phyloP scores from a whole-genome alignment of 208 protist genomes.

The Crithidia brevicula region DNA sequence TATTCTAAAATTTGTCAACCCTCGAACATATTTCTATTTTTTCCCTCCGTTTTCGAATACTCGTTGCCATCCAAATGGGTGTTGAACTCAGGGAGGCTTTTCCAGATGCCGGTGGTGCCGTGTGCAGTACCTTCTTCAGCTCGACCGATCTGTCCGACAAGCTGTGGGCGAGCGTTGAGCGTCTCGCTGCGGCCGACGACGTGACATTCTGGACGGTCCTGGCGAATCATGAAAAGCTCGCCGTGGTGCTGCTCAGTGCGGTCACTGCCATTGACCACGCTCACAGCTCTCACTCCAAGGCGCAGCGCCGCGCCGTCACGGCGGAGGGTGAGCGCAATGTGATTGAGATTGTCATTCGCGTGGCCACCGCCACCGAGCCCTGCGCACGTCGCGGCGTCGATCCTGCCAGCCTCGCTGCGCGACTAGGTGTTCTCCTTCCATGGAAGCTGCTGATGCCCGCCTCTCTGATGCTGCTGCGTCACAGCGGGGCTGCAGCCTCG shows the following conservation, averaged over 20 bases:
- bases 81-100: slow-evolving; percentile 41
- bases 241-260: slow-evolving; percentile 47
- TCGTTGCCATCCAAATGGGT: slow-evolving; percentile 2
- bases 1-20: background rate
- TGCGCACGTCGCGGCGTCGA: slow-evolving; percentile 44
- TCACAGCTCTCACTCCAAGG: slow-evolving; percentile 61
- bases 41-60: too few relatives aligned
- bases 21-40: too few relatives aligned
- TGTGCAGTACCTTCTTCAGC: slow-evolving; percentile 70
- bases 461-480: slow-evolving; percentile 61
- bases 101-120: slow-evolving; percentile 52
- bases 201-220: slow-evolving; percentile 86
- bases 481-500: slow-evolving; percentile 56
- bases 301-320: slow-evolving; percentile 38
- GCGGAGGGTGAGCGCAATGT: slow-evolving; percentile 48
- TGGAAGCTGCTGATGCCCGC: slow-evolving; percentile 48
- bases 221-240: slow-evolving; percentile 56
- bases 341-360: slow-evolving; percentile 54
- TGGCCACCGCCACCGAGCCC: slow-evolving; percentile 53
- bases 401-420: slow-evolving; percentile 37
- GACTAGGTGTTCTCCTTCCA: slow-evolving; percentile 54
- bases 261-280: slow-evolving; percentile 64
- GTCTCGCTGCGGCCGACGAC: slow-evolving; percentile 73
- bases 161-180: slow-evolving; percentile 61
- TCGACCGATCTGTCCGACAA: slow-evolving; percentile 68